Conservation (phyloP, 257 asterid species). For the Parsonsia alboflavescens region DNA sequence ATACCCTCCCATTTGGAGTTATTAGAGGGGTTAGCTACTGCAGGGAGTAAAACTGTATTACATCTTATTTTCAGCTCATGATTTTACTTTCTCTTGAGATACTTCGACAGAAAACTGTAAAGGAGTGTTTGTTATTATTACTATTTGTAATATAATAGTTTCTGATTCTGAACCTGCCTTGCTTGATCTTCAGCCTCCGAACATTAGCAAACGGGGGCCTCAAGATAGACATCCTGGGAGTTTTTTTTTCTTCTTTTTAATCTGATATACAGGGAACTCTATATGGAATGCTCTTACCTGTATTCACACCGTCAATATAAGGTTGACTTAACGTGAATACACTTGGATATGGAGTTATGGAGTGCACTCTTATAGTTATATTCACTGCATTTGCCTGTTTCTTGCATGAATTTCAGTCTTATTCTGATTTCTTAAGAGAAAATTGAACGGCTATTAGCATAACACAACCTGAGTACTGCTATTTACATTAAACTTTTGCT, state of each 20-base stretch:
- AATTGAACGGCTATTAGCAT: not conserved
- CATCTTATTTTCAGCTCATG: not conserved
- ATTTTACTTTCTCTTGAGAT: not conserved
- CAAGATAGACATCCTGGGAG: too few relatives aligned
- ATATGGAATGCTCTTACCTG: too few relatives aligned
- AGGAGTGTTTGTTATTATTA: not conserved
- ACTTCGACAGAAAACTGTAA: not conserved
- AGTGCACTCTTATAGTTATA: too few relatives aligned
- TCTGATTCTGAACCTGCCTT: not conserved
- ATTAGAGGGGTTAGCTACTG: slow-evolving; percentile 2
- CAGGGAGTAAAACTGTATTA: not conserved
- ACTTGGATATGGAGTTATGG: too few relatives aligned
- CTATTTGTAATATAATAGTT: not conserved
- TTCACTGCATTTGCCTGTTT: not conserved
- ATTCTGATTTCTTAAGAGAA: not conserved
- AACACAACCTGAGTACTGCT: not conserved
- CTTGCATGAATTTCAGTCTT: not conserved
- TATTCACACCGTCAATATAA: too few relatives aligned
- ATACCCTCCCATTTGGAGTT: not conserved
- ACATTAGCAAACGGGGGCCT: too few relatives aligned
- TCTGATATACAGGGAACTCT: too few relatives aligned
- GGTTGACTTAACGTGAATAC: too few relatives aligned
- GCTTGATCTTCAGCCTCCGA: too few relatives aligned
- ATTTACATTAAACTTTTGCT: not conserved
- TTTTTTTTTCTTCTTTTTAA: too few relatives aligned